Conservation (phyloP, 164 flowering plant genomes). For the Magnolia sinica region DNA sequence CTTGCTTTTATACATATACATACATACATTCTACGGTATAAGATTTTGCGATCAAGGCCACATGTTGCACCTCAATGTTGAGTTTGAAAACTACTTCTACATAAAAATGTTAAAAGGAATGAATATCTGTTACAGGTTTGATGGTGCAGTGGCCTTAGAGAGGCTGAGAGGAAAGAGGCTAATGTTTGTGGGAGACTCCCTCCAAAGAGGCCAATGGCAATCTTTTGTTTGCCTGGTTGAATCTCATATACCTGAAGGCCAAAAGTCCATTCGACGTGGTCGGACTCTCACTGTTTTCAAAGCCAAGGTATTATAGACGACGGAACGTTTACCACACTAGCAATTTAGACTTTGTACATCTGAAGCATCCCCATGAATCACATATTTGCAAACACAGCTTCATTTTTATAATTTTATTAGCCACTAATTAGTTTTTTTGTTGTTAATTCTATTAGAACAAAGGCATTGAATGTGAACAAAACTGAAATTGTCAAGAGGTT, state of each 20-base stretch:
- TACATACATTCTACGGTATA: too few species aligned
- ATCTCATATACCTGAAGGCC: slow-evolving; percentile 48
- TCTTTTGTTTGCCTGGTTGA: slow-evolving; percentile 87
- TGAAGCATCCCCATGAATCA: not conserved
- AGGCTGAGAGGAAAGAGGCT: slow-evolving; percentile 77
- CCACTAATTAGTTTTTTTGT: not conserved
- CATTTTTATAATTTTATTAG: not conserved
- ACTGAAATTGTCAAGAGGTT: too few species aligned
- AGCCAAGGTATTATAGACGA: slow-evolving; percentile 48
- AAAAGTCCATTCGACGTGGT: slow-evolving; percentile 62
- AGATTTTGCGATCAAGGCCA: too few species aligned
- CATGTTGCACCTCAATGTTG: too few species aligned
- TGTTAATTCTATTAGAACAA: too few species aligned
- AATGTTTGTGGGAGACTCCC: slow-evolving; percentile 90
- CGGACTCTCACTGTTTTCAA: slow-evolving; percentile 56
- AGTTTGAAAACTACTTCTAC: too few species aligned
- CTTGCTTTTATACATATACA: too few species aligned
- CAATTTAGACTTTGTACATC: too few species aligned
- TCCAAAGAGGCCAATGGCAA: slow-evolving; percentile 86
- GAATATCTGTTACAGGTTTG: slow-evolving; percentile 46
- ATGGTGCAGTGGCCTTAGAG: slow-evolving; percentile 50
- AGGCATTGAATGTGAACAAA: too few species aligned
- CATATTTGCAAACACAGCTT: not conserved
- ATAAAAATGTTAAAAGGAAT: too few species aligned
- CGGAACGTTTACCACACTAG: too few species aligned